A percentile compares a stretch with the other conserved stretches of the same genome.
These are phyloP conservation scores for Paraphaeosphaeria sporulosa DNA, from an alignment of 2,329 filamentous ascomycete species.

Conservation along the genomic window DNA sequence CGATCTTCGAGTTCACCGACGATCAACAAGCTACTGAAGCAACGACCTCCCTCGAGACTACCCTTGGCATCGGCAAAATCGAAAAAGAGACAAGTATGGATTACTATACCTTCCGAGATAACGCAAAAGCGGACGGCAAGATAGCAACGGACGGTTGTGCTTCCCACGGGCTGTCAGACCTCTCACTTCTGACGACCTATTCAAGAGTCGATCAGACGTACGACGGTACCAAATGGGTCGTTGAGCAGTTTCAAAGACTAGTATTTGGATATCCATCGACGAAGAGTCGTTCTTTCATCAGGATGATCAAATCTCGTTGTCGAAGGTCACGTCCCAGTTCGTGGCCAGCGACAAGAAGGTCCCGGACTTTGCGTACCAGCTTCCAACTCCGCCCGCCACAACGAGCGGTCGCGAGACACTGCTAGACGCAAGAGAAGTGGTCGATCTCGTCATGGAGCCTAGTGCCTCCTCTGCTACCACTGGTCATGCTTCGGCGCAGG, in stretches of 20 bases:
- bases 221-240: neutral
- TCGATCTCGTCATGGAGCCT: no score
- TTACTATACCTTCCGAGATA: neutral
- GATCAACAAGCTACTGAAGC: neutral
- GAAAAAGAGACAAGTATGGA: neutral
- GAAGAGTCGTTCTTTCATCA: neutral
- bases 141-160: neutral
- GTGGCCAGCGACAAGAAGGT: neutral
- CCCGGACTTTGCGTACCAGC: neutral
- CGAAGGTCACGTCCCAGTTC: neutral
- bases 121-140: no score
- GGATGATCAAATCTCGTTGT: neutral
- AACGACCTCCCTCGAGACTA: neutral
- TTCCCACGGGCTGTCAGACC: neutral
- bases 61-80: neutral
- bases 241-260: neutral
- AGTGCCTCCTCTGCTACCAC: neutral
- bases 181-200: neutral
- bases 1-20: slow-evolving; percentile 1
- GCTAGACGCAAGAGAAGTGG: neutral
- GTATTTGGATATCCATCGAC: neutral
- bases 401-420: neutral
- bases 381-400: neutral
- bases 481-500: neutral
- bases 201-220: neutral